Percentiles rank a stretch among this genome's conserved stretches.
phyloP scores from a whole-genome alignment of 2,329 filamentous ascomycete genomes.

The Fusarium cicatricum region DNA sequence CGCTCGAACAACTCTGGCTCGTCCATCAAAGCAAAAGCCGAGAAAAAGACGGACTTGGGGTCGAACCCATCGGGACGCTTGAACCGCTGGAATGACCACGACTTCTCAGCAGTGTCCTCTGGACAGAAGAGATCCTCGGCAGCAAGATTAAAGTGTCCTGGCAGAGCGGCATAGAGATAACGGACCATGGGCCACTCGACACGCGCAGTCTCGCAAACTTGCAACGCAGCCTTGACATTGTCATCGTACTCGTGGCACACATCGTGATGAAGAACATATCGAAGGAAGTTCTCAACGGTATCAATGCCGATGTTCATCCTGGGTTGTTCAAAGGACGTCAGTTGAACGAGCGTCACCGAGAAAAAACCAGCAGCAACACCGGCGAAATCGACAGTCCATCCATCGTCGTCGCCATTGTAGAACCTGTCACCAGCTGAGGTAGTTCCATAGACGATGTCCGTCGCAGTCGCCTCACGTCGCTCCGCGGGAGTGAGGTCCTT shows the following conservation, averaged over 20 bases:
- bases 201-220: constrained; percentile 71
- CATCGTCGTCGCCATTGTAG: constrained; percentile 60
- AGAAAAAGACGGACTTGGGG: constrained; percentile 53
- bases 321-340: constrained; percentile 63
- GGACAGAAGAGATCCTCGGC: constrained; percentile 72
- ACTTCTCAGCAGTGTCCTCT: constrained; percentile 30
- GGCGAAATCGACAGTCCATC: constrained; percentile 83
- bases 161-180: constrained; percentile 62
- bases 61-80: constrained; percentile 51
- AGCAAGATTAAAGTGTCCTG: constrained; percentile 83
- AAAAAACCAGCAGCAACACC: constrained; percentile 81
- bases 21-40: constrained; percentile 53
- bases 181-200: constrained; percentile 70
- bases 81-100: constrained; percentile 42
- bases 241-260: constrained; percentile 83
- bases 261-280: constrained; percentile 83
- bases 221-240: constrained; percentile 71
- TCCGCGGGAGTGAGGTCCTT: constrained; percentile 65
- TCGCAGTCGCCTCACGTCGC: constrained; percentile 70
- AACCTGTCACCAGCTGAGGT: constrained; percentile 54
- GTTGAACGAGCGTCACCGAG: constrained; percentile 64
- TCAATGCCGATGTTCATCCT: constrained; percentile 66
- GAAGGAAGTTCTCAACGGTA: constrained; percentile 85
- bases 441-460: constrained; percentile 62
- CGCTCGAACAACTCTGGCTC: constrained; percentile 45